Evolutionary conservation across 768 basidiomycete species (phyloP).

Genomic region (Termitomyces sp.): DNA sequence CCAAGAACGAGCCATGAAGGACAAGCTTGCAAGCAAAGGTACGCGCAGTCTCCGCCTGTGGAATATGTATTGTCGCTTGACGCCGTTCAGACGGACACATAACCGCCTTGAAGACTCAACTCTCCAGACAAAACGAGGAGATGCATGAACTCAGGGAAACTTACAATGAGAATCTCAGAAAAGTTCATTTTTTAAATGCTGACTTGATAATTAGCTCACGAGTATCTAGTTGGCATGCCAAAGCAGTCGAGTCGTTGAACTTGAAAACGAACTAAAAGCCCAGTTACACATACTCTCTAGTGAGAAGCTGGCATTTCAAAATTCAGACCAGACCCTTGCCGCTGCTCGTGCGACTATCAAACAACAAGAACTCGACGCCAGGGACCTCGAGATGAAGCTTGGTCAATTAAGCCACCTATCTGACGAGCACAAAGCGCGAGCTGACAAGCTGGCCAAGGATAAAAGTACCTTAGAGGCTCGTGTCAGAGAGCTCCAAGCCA

Average conservation of each 20-base stretch:
- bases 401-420: conserved; percentile 51
- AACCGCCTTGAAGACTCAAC: conserved; percentile 38
- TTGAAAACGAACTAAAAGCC: conserved; percentile 46
- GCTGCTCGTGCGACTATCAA: conserved; percentile 47
- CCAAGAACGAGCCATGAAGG: conserved; percentile 39
- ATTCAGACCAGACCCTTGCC: conserved; percentile 42
- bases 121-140: conserved; percentile 35
- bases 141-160: conserved; percentile 35
- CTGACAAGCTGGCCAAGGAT: conserved; percentile 49
- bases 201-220: conserved; percentile 1
- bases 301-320: conserved; percentile 47
- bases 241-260: conserved; percentile 45
- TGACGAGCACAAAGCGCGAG: conserved; percentile 35
- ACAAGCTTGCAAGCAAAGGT: conserved; percentile 49
- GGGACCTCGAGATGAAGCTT: conserved; percentile 52
- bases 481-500: conserved; percentile 52
- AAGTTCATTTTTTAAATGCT: conserved; percentile 25
- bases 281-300: conserved; percentile 52
- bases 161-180: conserved; percentile 41
- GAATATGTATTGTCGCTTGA: conserved; percentile 4
- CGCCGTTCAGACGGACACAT: conserved; percentile 37
- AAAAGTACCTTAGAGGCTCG: conserved; percentile 51
- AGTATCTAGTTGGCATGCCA: conserved; percentile 47
- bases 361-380: conserved; percentile 40
- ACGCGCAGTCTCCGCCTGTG: background rate